These are phyloP conservation scores for Biscogniauxia sp. DNA, from an alignment of 2,329 filamentous ascomycete genomes.

Conservation along the genomic window DNA sequence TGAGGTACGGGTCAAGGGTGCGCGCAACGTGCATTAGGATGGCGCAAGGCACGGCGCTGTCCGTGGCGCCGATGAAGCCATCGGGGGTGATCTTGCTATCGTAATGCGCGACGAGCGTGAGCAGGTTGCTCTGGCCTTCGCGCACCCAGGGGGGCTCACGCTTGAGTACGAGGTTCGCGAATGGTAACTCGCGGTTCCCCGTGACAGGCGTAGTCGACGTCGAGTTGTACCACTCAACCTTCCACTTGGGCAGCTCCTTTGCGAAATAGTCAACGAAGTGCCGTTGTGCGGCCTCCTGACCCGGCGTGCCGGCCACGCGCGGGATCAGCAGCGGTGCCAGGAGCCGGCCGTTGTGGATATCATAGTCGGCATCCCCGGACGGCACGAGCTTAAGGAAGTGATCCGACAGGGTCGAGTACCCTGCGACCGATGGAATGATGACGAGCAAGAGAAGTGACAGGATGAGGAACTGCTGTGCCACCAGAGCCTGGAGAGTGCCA, in stretches of 20 bases:
- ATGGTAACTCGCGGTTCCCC: constrained; percentile 62
- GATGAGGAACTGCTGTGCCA: constrained; percentile 19
- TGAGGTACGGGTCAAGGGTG: constrained; percentile 68
- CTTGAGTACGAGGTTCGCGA: constrained; percentile 73
- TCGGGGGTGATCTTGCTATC: constrained; percentile 71
- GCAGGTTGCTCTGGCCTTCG: constrained; percentile 65
- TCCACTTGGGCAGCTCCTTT: constrained; percentile 66
- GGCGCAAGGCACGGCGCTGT: constrained; percentile 80
- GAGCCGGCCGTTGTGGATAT: constrained; percentile 67
- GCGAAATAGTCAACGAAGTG: constrained; percentile 74
- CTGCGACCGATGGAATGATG: constrained; percentile 26
- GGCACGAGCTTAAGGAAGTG: constrained; percentile 62
- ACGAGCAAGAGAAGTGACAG: constrained; percentile 25
- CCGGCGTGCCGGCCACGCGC: constrained; percentile 71
- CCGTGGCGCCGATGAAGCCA: constrained; percentile 81
- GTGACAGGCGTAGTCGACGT: constrained; percentile 67
- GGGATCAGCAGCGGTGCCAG: constrained; percentile 74
- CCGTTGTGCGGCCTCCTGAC: constrained; percentile 62
- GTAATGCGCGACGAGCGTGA: constrained; percentile 82
- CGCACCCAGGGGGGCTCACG: constrained; percentile 75
- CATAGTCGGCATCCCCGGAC: constrained; percentile 62
- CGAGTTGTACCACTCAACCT: constrained; percentile 70
- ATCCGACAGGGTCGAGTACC: constrained; percentile 56
- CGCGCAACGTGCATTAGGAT: constrained; percentile 77
- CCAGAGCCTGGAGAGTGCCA: constrained; percentile 2